phyloP scores from a whole-genome alignment of 2,329 filamentous ascomycete genomes.

The Trichoderma sp. region DNA sequence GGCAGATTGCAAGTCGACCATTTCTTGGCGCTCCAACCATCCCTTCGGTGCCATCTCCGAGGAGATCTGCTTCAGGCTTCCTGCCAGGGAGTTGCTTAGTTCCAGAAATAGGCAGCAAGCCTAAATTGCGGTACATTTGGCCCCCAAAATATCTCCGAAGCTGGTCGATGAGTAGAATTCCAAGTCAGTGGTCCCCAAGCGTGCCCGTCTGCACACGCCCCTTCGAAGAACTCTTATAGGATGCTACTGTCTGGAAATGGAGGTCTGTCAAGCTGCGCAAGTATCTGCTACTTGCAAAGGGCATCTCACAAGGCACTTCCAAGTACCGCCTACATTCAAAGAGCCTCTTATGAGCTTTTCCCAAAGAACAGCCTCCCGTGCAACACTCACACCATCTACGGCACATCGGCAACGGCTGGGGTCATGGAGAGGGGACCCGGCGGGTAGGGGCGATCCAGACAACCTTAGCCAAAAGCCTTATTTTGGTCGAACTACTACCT shows the following conservation, averaged over 20 bases:
- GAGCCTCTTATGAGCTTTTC: neutral
- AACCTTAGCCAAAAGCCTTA: neutral
- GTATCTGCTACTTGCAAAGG: slow-evolving; percentile 8
- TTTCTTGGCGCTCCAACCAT: neutral
- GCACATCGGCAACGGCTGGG: slow-evolving; percentile 26
- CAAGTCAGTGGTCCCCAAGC: neutral
- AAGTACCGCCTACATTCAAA: slow-evolving; percentile 18
- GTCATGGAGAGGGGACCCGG: neutral
- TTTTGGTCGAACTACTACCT: neutral
- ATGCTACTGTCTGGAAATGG: neutral
- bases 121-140: neutral
- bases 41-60: neutral
- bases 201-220: slow-evolving; percentile 10
- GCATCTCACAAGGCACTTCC: neutral
- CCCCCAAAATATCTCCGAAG: slow-evolving; percentile 1
- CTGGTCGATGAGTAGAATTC: neutral
- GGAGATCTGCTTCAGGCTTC: neutral
- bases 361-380: neutral
- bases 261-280: slow-evolving; percentile 1
- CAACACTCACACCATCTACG: slow-evolving; percentile 26
- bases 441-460: neutral
- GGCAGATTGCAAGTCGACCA: neutral
- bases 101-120: neutral
- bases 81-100: neutral
- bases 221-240: neutral